These are phyloP conservation scores for Citrus cavaleriei DNA, from an alignment of 345 rosid species.

Conservation along the genomic window DNA sequence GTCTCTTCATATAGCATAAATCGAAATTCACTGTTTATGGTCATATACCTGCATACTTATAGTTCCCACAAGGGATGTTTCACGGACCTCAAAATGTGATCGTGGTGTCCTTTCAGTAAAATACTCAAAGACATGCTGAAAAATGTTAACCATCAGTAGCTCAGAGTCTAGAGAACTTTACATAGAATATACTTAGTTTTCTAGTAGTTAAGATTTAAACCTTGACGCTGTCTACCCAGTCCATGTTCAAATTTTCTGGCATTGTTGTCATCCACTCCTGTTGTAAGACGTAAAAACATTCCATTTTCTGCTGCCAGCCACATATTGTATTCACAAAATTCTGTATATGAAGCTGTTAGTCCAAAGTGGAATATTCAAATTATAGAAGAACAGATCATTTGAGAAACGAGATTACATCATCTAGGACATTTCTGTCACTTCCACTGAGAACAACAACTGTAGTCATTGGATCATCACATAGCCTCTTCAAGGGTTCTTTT, in stretches of 20 bases:
- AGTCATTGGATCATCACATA: constrained; percentile 44
- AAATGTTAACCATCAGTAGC: constrained; percentile 19
- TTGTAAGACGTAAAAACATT: constrained; percentile 47
- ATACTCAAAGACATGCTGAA: constrained; percentile 56
- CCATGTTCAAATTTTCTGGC: constrained; percentile 58
- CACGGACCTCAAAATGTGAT: constrained; percentile 55
- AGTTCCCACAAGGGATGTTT: constrained; percentile 60
- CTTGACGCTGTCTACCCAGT: constrained; percentile 65
- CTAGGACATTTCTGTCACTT: constrained; percentile 49
- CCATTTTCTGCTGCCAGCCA: constrained; percentile 73
- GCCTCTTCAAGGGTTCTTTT: constrained; percentile 37
- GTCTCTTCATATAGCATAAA: neutral
- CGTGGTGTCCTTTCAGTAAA: constrained; percentile 64
- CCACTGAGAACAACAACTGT: constrained; percentile 53
- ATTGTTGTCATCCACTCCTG: constrained; percentile 59
- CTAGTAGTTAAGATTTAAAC: constrained; percentile 15
- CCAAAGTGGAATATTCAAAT: constrained; percentile 2
- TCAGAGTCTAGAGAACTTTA: constrained; percentile 11
- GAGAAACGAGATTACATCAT: constrained; percentile 33
- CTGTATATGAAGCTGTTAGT: constrained; percentile 28
- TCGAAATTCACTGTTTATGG: neutral
- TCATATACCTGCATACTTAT: constrained; percentile 54
- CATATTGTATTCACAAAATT: constrained; percentile 47
- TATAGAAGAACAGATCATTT: neutral
- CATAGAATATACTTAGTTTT: constrained; percentile 5